Evolutionary conservation across 352 stramenopile species (phyloP).

Genomic region (Phytophthora hibernalis): DNA sequence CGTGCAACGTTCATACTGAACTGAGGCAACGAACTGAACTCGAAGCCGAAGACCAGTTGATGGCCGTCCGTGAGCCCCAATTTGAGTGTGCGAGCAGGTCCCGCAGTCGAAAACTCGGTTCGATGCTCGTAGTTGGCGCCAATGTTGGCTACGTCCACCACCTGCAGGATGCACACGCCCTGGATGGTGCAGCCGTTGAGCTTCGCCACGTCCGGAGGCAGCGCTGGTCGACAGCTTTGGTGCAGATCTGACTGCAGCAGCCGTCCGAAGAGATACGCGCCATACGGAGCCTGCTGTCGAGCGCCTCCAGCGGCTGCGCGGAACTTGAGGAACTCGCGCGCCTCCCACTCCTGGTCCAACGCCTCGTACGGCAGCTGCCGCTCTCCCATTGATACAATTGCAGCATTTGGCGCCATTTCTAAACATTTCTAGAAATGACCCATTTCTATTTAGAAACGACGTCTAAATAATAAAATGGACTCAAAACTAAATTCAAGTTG

Average conservation of each 20-base stretch:
- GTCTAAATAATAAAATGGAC: not conserved
- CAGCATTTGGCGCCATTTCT: conserved; percentile 3
- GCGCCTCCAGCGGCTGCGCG: conserved; percentile 20
- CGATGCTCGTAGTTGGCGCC: conserved; percentile 76
- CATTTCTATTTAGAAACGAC: too few species aligned
- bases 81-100: conserved; percentile 78
- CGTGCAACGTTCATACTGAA: conserved; percentile 62
- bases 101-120: conserved; percentile 64
- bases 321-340: conserved; percentile 52
- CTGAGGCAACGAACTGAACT: conserved; percentile 62
- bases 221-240: conserved; percentile 66
- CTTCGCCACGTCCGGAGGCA: conserved; percentile 53
- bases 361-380: conserved; percentile 58
- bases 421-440: conserved; percentile 1
- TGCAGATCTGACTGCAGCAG: conserved; percentile 73
- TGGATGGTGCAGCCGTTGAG: conserved; percentile 64
- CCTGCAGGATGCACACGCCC: conserved; percentile 79
- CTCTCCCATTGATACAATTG: conserved; percentile 13
- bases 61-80: conserved; percentile 83
- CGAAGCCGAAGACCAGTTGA: conserved; percentile 79
- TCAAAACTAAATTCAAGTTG: too few species aligned
- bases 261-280: conserved; percentile 64
- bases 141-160: conserved; percentile 85
- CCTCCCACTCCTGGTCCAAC: conserved; percentile 65
- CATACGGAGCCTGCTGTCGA: conserved; percentile 38